Evolutionary conservation across 2,329 filamentous ascomycete genomes (phyloP).

Genomic region (Dendrostoma leiphaemia): DNA sequence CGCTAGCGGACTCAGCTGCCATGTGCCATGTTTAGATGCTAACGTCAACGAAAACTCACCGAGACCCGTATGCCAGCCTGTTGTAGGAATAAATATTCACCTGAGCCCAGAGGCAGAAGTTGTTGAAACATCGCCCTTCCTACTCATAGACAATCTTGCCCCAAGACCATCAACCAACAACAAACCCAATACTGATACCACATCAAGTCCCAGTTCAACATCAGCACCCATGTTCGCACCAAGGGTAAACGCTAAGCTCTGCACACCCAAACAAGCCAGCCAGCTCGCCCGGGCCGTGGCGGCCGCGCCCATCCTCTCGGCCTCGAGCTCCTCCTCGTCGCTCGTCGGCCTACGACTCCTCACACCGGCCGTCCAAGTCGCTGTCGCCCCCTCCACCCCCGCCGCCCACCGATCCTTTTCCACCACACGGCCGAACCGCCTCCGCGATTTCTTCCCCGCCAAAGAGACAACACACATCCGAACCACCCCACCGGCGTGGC

Average conservation of each 20-base stretch:
- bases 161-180: background rate
- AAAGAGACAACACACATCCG: constrained; percentile 61
- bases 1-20: no score
- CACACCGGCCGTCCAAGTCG: constrained; percentile 18
- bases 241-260: constrained; percentile 25
- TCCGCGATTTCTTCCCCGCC: constrained; percentile 62
- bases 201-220: background rate
- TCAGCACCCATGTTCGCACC: constrained; percentile 27
- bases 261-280: constrained; percentile 26
- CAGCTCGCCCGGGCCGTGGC: constrained; percentile 24
- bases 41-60: no score
- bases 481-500: constrained; percentile 65
- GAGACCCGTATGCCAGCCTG: no score
- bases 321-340: constrained; percentile 15
- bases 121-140: no score
- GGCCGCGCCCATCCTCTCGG: constrained; percentile 17
- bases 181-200: background rate
- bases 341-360: constrained; percentile 27
- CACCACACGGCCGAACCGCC: constrained; percentile 42
- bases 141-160: background rate
- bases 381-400: constrained; percentile 24
- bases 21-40: no score
- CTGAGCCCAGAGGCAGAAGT: no score
- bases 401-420: constrained; percentile 43
- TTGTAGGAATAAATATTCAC: no score